Percentiles rank a stretch among this genome's conserved stretches.
These are phyloP conservation scores for Phialophora chinensis DNA, from an alignment of 2,329 filamentous ascomycete genomes.

Conservation along the genomic window DNA sequence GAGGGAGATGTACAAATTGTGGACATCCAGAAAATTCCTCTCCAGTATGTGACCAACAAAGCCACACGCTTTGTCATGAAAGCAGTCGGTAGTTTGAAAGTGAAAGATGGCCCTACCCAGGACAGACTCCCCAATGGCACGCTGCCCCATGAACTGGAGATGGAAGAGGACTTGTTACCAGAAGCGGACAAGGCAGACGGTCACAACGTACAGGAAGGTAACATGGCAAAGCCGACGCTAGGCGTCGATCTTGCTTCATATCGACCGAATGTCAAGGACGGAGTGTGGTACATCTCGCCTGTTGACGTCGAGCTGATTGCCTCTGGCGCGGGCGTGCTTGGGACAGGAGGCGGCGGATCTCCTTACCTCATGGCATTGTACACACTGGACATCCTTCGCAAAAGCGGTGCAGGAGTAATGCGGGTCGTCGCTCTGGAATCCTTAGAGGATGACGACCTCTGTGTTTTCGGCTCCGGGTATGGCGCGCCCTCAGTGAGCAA, in stretches of 20 bases:
- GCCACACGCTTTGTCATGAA: slow-evolving; percentile 46
- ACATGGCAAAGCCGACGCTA: slow-evolving; percentile 23
- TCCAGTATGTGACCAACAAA: slow-evolving; percentile 43
- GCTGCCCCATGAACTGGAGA: slow-evolving; percentile 30
- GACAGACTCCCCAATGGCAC: slow-evolving; percentile 38
- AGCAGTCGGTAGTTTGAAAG: slow-evolving; percentile 49
- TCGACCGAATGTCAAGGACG: slow-evolving; percentile 42
- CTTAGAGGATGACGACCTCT: slow-evolving; percentile 48
- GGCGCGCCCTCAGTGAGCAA: slow-evolving; percentile 46
- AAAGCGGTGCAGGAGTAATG: slow-evolving; percentile 46
- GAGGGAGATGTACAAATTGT: slow-evolving; percentile 40
- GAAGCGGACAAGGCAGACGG: slow-evolving; percentile 34
- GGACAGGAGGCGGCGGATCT: slow-evolving; percentile 50
- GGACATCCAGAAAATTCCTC: slow-evolving; percentile 44
- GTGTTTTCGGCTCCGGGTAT: slow-evolving; percentile 55
- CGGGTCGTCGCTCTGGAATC: slow-evolving; percentile 50
- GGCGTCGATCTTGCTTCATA: slow-evolving; percentile 44
- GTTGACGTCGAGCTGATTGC: slow-evolving; percentile 49
- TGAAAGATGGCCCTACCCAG: slow-evolving; percentile 10
- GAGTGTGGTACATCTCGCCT: slow-evolving; percentile 47
- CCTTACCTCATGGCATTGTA: slow-evolving; percentile 56
- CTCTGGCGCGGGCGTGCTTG: slow-evolving; percentile 47
- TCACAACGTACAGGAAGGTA: slow-evolving; percentile 21
- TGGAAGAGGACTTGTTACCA: slow-evolving; percentile 32
- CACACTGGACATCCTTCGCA: slow-evolving; percentile 48